Evolutionary conservation across 2,329 filamentous ascomycete genomes (phyloP).

Genomic region (Venturia nashicola): DNA sequence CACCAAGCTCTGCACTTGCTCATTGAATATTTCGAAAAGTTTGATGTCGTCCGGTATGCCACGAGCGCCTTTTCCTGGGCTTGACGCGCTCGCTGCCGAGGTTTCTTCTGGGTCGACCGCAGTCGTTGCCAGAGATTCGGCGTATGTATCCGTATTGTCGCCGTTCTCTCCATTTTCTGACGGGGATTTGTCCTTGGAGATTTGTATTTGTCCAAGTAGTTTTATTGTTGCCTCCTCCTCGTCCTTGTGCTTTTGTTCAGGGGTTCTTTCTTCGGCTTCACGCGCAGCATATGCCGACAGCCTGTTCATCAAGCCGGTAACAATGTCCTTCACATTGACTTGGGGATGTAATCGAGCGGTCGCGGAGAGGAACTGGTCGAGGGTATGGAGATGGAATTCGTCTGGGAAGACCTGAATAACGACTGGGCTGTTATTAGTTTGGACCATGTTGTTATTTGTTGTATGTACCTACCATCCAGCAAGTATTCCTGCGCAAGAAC

Average conservation of each 20-base stretch:
- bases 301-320: slow-evolving; percentile 95
- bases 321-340: slow-evolving; percentile 95
- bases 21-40: slow-evolving; percentile 94
- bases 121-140: slow-evolving; percentile 15
- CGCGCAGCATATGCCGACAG: slow-evolving; percentile 89
- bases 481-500: slow-evolving; percentile 96
- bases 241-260: slow-evolving; percentile 59
- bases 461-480: slow-evolving; percentile 49
- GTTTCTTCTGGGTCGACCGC: slow-evolving; percentile 9
- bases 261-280: slow-evolving; percentile 60
- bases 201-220: slow-evolving; percentile 64
- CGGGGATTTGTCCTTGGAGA: slow-evolving; percentile 44
- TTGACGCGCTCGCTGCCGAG: slow-evolving; percentile 16
- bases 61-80: slow-evolving; percentile 28
- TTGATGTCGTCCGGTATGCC: slow-evolving; percentile 67
- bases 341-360: slow-evolving; percentile 89
- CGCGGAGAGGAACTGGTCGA: slow-evolving; percentile 88
- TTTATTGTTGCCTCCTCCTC: slow-evolving; percentile 75
- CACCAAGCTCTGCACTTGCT: slow-evolving; percentile 87
- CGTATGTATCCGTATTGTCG: slow-evolving; percentile 13
- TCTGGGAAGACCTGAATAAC: slow-evolving; percentile 99
- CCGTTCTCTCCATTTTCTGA: slow-evolving; percentile 26
- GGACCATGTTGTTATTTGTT: not conserved
- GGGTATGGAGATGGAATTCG: slow-evolving; percentile 92
- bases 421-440: slow-evolving; percentile 23